Base-by-base conservation (phyloP, 2,329 filamentous ascomycete species). In the Apiospora aurea region DNA sequence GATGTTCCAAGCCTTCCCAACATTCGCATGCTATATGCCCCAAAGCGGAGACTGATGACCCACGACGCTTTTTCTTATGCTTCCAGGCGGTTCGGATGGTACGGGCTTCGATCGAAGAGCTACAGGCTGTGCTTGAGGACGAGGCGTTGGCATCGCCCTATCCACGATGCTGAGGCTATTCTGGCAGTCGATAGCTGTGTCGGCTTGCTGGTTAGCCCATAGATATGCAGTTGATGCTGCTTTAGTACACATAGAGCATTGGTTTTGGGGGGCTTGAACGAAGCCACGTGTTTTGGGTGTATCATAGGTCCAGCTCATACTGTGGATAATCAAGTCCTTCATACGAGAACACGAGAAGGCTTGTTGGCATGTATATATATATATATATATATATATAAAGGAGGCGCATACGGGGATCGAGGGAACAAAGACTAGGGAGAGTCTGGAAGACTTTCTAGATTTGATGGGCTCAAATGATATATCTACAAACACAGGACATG, bases 21-120 rank as follows among this genome's bases (percentile, higher is more conserved):
- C 57, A 64, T 41, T 64, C 57, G 29, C 57, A 64, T 64, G 57
- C 57, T 24, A 64, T 64, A 64, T 64, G 57, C n/a, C 57, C 57
- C 34, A 64, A 64, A n/a, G 57, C 57, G 57, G 21, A 34, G 21
- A n/a, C 34, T n/a, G 57, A 64, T 41, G 57, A 64, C 34, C 57
- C 57, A n/a, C 41, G 57, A 21, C 57, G 57, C 11, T 64, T 64
- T 41, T 64, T 64, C 57, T 64, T 64, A 64, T 64, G 57, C 11
- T 64, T 64, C 21, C 29, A 64, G 34, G 57, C 57, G 34, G 57
- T 64, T 41, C 57, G 34, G 34, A 64, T 64, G 57, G 57, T 64
- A 13, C 34, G 57, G 57, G 57, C 34, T 41, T 64, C 57, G 57
- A 64, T 64, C 57, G 57, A 64, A 21, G 57, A 64, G 57, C 16